phyloP scores from a whole-genome alignment of 176 grass and related monocot genomes.

The Musa troglodytarum region DNA sequence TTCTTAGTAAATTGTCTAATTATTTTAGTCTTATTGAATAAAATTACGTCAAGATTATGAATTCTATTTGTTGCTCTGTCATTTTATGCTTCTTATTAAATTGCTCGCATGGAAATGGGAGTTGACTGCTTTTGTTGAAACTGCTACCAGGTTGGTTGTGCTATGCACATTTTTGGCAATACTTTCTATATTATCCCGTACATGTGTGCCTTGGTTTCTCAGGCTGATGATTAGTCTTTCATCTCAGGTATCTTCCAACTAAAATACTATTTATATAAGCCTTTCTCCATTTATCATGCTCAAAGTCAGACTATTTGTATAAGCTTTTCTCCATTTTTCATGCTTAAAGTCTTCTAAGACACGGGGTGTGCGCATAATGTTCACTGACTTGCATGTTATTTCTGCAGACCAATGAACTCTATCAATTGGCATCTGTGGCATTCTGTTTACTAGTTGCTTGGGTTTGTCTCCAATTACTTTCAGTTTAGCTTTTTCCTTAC shows the following conservation, averaged over 20 bases:
- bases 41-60: not conserved
- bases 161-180: conserved; percentile 70
- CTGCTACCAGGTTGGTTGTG: conserved; percentile 61
- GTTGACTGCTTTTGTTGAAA: conserved; percentile 1
- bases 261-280: not conserved
- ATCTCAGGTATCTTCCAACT: conserved; percentile 54
- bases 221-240: conserved; percentile 98
- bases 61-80: not conserved
- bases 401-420: conserved; percentile 93
- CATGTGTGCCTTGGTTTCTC: conserved; percentile 92
- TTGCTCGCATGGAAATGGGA: not conserved
- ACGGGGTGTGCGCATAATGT: not conserved
- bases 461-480: conserved; percentile 48
- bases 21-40: no score
- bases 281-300: not conserved
- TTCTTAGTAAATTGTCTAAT: no score
- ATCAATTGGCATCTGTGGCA: conserved; percentile 91
- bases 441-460: conserved; percentile 98
- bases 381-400: conserved; percentile 27
- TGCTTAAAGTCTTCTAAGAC: not conserved
- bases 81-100: not conserved
- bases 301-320: not conserved
- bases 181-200: conserved; percentile 81
- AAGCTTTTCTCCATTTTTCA: not conserved
- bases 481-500: not conserved